Percentiles rank a stretch among this genome's conserved stretches.
Conservation (phyloP, 2,329 filamentous ascomycete genomes). For the Bipolaris victoriae region DNA sequence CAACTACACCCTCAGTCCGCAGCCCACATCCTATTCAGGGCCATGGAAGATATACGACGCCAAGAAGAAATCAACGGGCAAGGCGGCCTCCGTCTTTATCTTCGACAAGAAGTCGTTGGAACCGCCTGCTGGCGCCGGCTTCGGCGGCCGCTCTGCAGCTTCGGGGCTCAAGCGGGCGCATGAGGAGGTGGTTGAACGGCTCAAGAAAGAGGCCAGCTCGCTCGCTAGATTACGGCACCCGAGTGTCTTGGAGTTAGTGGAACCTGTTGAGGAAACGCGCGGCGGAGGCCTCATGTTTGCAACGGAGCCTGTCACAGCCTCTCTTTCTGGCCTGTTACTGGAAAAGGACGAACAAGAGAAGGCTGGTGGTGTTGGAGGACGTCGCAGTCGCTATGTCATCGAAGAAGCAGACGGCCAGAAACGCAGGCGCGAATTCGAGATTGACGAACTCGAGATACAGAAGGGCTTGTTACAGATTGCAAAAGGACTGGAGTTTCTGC, state of each 20-base stretch:
- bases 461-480: conserved; percentile 92
- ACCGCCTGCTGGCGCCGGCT: conserved; percentile 62
- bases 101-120: conserved; percentile 91
- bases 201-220: conserved; percentile 90
- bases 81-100: conserved; percentile 87
- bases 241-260: conserved; percentile 87
- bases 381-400: conserved; percentile 78
- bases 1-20: conserved; percentile 83
- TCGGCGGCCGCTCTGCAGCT: conserved; percentile 65
- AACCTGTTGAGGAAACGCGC: conserved; percentile 93
- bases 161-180: conserved; percentile 77
- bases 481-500: conserved; percentile 92
- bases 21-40: conserved; percentile 78
- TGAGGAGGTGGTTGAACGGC: conserved; percentile 87
- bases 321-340: conserved; percentile 78
- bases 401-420: conserved; percentile 78
- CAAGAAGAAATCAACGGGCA: conserved; percentile 94
- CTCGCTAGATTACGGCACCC: conserved; percentile 89
- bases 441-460: conserved; percentile 97
- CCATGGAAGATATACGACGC: conserved; percentile 98
- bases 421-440: conserved; percentile 78
- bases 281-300: conserved; percentile 94
- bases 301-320: conserved; percentile 88
- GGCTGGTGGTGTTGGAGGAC: conserved; percentile 68
- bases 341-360: conserved; percentile 91